Evolutionary conservation across 371 early-diverging fungal species (phyloP), one percentile per base, ranked within the genome.

Genomic region (Scutellospora calospora): DNA sequence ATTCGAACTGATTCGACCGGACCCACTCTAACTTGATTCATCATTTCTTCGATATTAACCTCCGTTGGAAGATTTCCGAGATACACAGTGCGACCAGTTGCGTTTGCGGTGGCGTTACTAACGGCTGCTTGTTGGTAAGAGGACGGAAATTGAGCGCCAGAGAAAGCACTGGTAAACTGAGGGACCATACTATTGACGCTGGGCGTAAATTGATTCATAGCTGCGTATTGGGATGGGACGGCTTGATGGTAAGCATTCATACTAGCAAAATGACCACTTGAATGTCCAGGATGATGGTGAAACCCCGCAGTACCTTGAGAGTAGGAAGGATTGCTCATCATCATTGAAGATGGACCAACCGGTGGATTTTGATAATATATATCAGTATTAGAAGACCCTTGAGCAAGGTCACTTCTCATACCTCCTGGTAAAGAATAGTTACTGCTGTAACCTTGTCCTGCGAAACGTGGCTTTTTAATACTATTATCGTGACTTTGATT

Each of bases 1-100:
- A 94, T 88, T 54, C 92, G 88, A 59, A 95, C 87, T 27, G 88
- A 87, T 78, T 95, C 94, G 25, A 96, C 87, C n/a, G 91, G 84
- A 11, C 97, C 97, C 38, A 91, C 91, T 45, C 90, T 92, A 69
- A 95, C 89, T 38, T 88, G 89, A 85, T 95, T 92, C 65, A 95
- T 87, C 22, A 95, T 85, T 20, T 94, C 94, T 72, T 90, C 90
- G 5, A 92, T 84, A 0, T 89, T 88, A 27, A 88, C 88, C 59
- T 92, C 92, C 0, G 88, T 78, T 16, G 92, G 91, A 35, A 95
- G 83, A 65, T 91, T 91, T 74, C 97, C 97, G 18, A 96, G 78
- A 85, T 95, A 96, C 38, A 96, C 88, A 22, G 95, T 95, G 45
- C 96, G 91, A 62, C 88, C 88, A 54, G 87, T 83, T 4, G 84